phyloP scores from a whole-genome alignment of 2,329 filamentous ascomycete species.

The Exophiala mesophila region DNA sequence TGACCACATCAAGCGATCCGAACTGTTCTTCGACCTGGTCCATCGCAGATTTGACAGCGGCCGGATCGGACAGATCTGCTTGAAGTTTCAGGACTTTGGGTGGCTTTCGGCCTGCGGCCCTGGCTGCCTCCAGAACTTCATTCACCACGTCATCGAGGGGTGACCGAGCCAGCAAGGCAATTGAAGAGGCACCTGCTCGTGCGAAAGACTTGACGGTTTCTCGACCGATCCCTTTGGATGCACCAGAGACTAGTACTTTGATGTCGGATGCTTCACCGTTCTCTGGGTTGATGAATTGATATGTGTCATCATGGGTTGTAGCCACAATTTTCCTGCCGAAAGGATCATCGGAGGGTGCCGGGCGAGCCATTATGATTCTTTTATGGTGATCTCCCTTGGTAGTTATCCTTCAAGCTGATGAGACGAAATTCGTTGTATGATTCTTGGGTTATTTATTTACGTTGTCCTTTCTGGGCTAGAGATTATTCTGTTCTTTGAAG shows the following conservation, averaged over 20 bases:
- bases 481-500: no score
- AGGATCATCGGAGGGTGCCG: slow-evolving; percentile 2
- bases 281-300: slow-evolving; percentile 3
- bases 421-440: no score
- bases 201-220: slow-evolving; percentile 53
- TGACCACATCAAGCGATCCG: slow-evolving; percentile 39
- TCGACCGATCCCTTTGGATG: slow-evolving; percentile 50
- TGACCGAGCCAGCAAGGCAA: slow-evolving; percentile 52
- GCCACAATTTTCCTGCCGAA: slow-evolving; percentile 8
- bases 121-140: slow-evolving; percentile 34
- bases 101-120: slow-evolving; percentile 29
- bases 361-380: no score
- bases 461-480: no score
- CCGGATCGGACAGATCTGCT: slow-evolving; percentile 39
- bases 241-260: slow-evolving; percentile 51
- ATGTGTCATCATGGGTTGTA: slow-evolving; percentile 1
- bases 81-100: slow-evolving; percentile 42
- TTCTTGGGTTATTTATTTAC: no score
- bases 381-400: no score
- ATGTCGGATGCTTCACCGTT: not conserved
- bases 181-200: slow-evolving; percentile 47
- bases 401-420: no score
- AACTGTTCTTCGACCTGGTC: slow-evolving; percentile 30
- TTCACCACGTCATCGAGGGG: slow-evolving; percentile 34
- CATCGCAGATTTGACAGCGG: slow-evolving; percentile 33